Evolutionary conservation across 2,329 filamentous ascomycete species (phyloP).

Genomic region (Stylonectria norvegica): DNA sequence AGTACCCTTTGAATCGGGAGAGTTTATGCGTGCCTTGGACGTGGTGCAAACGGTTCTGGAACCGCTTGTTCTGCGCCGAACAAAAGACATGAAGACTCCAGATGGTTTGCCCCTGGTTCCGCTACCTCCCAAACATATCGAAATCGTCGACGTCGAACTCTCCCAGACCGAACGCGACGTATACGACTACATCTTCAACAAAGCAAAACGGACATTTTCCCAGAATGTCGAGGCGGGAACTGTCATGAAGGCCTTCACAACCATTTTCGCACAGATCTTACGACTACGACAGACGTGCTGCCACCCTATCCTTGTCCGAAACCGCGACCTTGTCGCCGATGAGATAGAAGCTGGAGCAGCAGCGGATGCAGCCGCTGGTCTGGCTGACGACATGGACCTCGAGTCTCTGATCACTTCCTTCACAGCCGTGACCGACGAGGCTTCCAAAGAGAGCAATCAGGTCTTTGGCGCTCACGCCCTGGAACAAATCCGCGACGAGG

Average conservation of each 20-base stretch:
- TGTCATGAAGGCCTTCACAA: conserved; percentile 91
- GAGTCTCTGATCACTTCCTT: conserved; percentile 82
- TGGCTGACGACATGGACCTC: conserved; percentile 95
- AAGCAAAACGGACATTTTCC: conserved; percentile 79
- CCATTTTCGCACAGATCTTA: conserved; percentile 94
- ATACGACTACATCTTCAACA: conserved; percentile 83
- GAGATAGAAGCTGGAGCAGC: conserved; percentile 75
- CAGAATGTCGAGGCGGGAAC: conserved; percentile 89
- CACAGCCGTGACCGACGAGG: conserved; percentile 62
- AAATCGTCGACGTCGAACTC: conserved; percentile 85
- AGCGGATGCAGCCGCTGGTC: conserved; percentile 73
- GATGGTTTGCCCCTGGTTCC: conserved; percentile 72
- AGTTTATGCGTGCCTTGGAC: conserved; percentile 89
- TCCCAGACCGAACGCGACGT: conserved; percentile 83
- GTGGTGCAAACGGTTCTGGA: conserved; percentile 97
- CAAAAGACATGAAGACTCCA: conserved; percentile 97
- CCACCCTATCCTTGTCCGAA: conserved; percentile 84
- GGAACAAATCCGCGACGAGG: conserved; percentile 86
- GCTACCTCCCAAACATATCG: conserved; percentile 73
- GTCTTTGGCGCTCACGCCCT: conserved; percentile 81
- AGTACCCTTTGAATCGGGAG: conserved; percentile 90
- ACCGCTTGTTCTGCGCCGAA: conserved; percentile 88
- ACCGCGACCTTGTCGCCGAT: conserved; percentile 78
- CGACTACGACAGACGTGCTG: conserved; percentile 92
- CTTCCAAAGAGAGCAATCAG: conserved; percentile 55